A percentile compares a stretch with the other conserved stretches of the same genome.
Conservation (phyloP, 352 stramenopile species). For the Phytophthora citrophthora region DNA sequence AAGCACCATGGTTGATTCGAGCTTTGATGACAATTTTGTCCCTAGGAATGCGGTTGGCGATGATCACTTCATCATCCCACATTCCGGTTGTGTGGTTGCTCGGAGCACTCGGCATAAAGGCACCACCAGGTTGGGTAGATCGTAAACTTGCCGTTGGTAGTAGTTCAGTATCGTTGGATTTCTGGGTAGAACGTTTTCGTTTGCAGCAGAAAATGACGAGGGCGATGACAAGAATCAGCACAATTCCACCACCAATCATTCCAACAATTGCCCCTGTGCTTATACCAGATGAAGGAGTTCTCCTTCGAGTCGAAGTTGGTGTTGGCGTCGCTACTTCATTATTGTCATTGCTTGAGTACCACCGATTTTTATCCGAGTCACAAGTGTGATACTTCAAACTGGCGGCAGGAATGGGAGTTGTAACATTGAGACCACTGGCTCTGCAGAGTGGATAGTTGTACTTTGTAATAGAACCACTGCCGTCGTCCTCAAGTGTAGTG, state of each 20-base stretch:
- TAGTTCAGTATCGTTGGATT: conserved; percentile 10
- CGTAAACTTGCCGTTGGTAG: conserved; percentile 7
- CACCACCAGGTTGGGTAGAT: not conserved
- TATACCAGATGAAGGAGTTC: not conserved
- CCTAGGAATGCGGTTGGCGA: conserved; percentile 33
- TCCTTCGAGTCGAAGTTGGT: not conserved
- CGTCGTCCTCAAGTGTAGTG: conserved; percentile 1
- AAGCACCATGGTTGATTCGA: conserved; percentile 45
- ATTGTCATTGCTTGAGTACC: conserved; percentile 14
- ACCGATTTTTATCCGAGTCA: conserved; percentile 1
- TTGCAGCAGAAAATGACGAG: conserved; percentile 19
- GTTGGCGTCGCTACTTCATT: not conserved
- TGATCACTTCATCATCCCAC: conserved; percentile 41
- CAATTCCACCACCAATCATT: not conserved
- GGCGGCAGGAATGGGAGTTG: not conserved
- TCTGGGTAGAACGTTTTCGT: not conserved
- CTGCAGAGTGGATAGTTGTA: conserved; percentile 5
- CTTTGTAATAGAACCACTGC: not conserved
- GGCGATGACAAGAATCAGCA: conserved; percentile 1
- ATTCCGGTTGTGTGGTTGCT: conserved; percentile 2
- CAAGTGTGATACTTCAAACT: not conserved
- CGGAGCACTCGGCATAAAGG: not conserved
- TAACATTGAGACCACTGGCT: not conserved
- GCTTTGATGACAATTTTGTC: conserved; percentile 25
- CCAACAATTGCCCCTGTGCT: conserved; percentile 7